Conservation (phyloP, 495 filamentous ascomycete genomes). For the Hypoxylon cercidicola region DNA sequence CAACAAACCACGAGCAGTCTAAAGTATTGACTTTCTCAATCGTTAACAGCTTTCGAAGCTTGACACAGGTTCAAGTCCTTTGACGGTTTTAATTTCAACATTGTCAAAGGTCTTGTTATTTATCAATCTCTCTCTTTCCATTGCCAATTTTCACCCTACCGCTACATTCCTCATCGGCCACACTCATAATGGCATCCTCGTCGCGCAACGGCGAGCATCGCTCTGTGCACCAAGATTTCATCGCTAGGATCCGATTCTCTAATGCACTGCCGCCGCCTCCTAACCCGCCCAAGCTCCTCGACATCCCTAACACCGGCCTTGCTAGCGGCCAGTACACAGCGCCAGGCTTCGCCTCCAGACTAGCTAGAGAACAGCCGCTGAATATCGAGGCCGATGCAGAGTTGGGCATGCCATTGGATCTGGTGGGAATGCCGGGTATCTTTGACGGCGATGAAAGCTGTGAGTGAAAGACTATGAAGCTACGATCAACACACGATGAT, state of each 20-base stretch:
- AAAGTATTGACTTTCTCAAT: too few relatives aligned
- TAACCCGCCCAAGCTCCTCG: conserved; percentile 92
- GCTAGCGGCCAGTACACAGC: conserved; percentile 83
- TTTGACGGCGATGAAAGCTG: conserved; percentile 96
- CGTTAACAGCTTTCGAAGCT: too few relatives aligned
- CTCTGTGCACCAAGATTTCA: conserved; percentile 92
- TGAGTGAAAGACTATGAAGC: conserved; percentile 58
- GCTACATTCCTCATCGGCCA: conserved; percentile 27
- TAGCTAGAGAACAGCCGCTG: conserved; percentile 89
- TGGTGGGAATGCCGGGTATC: conserved; percentile 92
- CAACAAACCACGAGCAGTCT: too few relatives aligned
- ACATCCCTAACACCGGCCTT: conserved; percentile 92
- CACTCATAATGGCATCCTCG: conserved; percentile 55
- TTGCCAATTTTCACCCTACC: conserved; percentile 4
- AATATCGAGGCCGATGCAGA: conserved; percentile 98
- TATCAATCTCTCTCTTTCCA: not conserved
- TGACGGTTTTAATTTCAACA: conserved; percentile 4
- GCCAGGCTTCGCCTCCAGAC: conserved; percentile 83
- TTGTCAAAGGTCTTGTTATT: conserved; percentile 1
- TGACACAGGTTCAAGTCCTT: not conserved
- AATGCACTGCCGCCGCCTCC: conserved; percentile 94
- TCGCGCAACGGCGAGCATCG: conserved; percentile 61
- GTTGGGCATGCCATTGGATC: conserved; percentile 94
- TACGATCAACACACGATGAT: conserved; percentile 12
- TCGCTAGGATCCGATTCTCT: conserved; percentile 91